Evolutionary conservation across 2,329 filamentous ascomycete genomes (phyloP), one percentile per base, ranked within the genome.

Genomic region (Aspergillus thermomutatus): DNA sequence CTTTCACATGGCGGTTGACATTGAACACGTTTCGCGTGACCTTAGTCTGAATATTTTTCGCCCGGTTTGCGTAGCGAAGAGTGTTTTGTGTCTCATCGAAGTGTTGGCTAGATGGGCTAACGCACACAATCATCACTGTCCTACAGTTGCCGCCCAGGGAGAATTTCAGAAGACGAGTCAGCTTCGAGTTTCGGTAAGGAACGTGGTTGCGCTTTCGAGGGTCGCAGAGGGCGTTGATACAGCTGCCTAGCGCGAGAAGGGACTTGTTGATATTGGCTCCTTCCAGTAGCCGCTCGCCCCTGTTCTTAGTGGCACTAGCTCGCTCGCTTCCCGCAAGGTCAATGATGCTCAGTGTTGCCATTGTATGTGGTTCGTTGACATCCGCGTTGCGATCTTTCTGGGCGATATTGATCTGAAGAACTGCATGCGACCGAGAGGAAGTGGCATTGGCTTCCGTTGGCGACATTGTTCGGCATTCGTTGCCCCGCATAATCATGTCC

Each of bases 191-290:
- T 66, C 94, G 87, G 78, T 99, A 99, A 0, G 94, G 94, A 14
- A 99, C 90, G 74, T 99, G 94, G 64, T 95, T 94, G 63, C 86
- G 88, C 77, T 94, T 96, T 52, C 91, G 86, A 4, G 90, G 86
- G 70, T 99, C 94, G 77, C 94, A 99, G 17, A 99, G 86, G 4
- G 94, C 95, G 68, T 99, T 99, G 81, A 99, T 99, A 77, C 94
- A 99, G 75, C 93, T 93, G 60, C 94, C 94, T 8, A 99, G 80
- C 0, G 94, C 93, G 17, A 99, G 85, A 2, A 99, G 82, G 1
- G 94, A 99, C 72, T 97, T 97, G 84, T 99, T 99, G 84, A 99
- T 99, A 75, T 99, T 99, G 67, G 94, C 94, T 61, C 94, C 94
- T 75, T 99, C 94, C 14, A 92, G 82, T 40, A 99, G 79, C 40